Evolutionary conservation across 2,329 filamentous ascomycete species (phyloP).

Genomic region (Teratosphaeria gauchensis): DNA sequence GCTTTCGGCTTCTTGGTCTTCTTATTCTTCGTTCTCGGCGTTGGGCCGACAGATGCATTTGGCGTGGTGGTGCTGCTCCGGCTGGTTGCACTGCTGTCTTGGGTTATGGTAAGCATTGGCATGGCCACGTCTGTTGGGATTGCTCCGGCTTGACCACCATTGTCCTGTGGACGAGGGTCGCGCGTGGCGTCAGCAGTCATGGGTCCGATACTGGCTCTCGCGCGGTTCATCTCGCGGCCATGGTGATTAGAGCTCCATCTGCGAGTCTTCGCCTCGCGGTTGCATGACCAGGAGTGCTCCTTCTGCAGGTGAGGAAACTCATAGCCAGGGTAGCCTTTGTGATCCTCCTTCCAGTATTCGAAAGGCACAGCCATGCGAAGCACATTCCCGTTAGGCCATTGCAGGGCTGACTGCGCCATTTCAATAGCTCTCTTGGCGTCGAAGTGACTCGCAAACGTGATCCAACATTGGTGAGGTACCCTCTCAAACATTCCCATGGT

Average conservation of each 20-base stretch:
- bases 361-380: conserved; percentile 5
- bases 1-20: background rate
- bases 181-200: background rate
- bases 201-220: background rate
- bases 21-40: background rate
- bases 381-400: background rate
- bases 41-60: background rate
- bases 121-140: background rate
- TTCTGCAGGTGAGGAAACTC: background rate
- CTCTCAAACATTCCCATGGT: background rate
- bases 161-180: background rate
- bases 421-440: conserved; percentile 1
- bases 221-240: background rate
- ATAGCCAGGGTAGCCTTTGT: conserved; percentile 1
- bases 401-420: background rate
- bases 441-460: conserved; percentile 1
- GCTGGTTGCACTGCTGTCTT: background rate
- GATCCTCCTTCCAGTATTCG: conserved; percentile 6
- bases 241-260: background rate
- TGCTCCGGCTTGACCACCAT: background rate
- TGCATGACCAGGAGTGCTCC: background rate
- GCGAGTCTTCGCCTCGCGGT: background rate
- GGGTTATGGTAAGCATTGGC: background rate
- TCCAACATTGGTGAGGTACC: background rate
- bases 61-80: background rate